phyloP scores from a whole-genome alignment of 106 monocot species.

The Phalaenopsis equestris region DNA sequence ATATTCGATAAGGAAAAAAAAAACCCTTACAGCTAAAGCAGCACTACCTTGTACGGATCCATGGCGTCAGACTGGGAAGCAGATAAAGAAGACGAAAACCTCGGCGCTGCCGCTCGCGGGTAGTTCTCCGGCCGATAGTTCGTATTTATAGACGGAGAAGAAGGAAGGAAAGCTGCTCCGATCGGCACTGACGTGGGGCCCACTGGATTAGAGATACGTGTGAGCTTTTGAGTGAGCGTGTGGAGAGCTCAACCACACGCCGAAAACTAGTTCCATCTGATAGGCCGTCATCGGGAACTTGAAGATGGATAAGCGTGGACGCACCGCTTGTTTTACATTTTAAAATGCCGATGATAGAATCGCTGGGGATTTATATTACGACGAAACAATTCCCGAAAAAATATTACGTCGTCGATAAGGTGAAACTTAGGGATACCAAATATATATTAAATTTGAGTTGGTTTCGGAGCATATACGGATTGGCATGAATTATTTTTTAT shows the following conservation, averaged over 20 bases:
- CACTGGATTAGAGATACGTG: background rate
- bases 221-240: background rate
- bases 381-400: too few relatives aligned
- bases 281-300: background rate
- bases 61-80: constrained; percentile 14
- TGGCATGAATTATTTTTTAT: too few relatives aligned
- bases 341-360: too few relatives aligned
- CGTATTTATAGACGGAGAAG: background rate
- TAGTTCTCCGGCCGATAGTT: background rate
- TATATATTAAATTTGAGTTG: too few relatives aligned
- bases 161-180: background rate
- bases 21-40: background rate
- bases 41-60: constrained; percentile 71
- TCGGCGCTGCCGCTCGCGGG: background rate
- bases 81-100: background rate
- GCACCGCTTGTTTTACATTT: too few relatives aligned
- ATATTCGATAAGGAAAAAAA: background rate
- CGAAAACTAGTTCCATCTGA: background rate
- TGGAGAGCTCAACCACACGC: background rate
- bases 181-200: too few relatives aligned
- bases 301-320: background rate
- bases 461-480: too few relatives aligned
- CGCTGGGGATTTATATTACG: too few relatives aligned
- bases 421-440: too few relatives aligned
- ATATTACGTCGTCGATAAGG: too few relatives aligned